Conservation (phyloP, 495 filamentous ascomycete species). For the Tuber umbilicatum region DNA sequence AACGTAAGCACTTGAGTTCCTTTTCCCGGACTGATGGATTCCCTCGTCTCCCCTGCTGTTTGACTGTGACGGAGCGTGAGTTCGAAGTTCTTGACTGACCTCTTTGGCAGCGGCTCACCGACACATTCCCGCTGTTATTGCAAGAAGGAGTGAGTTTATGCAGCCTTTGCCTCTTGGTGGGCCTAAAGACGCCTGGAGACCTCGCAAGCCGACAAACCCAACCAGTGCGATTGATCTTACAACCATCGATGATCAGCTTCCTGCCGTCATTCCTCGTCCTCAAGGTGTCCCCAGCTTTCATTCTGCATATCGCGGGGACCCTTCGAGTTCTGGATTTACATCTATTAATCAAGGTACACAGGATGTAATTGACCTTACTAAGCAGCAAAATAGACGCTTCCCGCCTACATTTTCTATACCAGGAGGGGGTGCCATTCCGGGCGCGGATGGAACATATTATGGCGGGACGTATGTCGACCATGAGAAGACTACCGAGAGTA, state of each 20-base stretch:
- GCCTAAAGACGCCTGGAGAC: slow-evolving; percentile 30
- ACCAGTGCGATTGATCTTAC: slow-evolving; percentile 25
- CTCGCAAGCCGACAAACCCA: slow-evolving; percentile 17
- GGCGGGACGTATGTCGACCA: slow-evolving; percentile 34
- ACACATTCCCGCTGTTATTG: slow-evolving; percentile 8
- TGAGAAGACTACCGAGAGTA: slow-evolving; percentile 38
- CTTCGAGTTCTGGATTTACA: slow-evolving; percentile 17
- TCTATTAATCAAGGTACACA: not conserved
- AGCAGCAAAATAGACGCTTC: slow-evolving; percentile 1
- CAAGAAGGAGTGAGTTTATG: slow-evolving; percentile 33
- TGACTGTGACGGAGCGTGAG: not conserved
- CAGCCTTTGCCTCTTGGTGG: slow-evolving; percentile 33
- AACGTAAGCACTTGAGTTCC: not conserved
- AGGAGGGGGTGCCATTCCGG: slow-evolving; percentile 25
- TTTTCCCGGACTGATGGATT: not conserved
- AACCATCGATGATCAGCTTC: slow-evolving; percentile 12
- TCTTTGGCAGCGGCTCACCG: not conserved
- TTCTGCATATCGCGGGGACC: slow-evolving; percentile 12
- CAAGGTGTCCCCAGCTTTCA: slow-evolving; percentile 34
- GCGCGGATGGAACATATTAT: slow-evolving; percentile 24
- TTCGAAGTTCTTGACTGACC: not conserved
- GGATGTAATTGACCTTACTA: slow-evolving; percentile 10
- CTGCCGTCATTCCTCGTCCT: slow-evolving; percentile 29
- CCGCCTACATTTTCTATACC: slow-evolving; percentile 31
- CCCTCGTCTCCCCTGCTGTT: not conserved